Percentiles rank a stretch among this genome's conserved stretches.
Evolutionary conservation across 73 alveolate species (phyloP).

Genomic region (Blepharisma japonicum): DNA sequence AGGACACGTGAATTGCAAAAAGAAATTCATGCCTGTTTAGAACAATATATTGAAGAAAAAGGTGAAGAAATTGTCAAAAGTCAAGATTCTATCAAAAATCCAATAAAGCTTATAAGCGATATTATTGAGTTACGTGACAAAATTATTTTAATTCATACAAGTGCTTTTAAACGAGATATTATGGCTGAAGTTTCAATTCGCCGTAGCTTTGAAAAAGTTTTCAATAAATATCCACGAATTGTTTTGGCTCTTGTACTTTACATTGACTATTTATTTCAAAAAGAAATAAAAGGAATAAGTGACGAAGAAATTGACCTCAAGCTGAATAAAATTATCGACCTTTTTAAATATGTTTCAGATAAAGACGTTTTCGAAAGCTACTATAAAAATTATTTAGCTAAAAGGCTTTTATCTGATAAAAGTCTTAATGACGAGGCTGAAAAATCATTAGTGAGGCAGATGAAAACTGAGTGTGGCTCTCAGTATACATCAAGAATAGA

Average conservation of each 20-base stretch:
- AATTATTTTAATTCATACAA: conserved; percentile 19
- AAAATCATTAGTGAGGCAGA: conserved; percentile 46
- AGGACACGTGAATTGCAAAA: conserved; percentile 24
- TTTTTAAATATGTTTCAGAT: conserved; percentile 52
- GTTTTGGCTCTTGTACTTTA: conserved; percentile 44
- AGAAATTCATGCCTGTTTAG: conserved; percentile 28
- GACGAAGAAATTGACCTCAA: conserved; percentile 54
- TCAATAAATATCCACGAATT: conserved; percentile 31
- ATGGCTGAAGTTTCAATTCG: conserved; percentile 34
- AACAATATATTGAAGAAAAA: conserved; percentile 30
- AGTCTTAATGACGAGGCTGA: conserved; percentile 61
- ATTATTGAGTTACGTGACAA: conserved; percentile 46
- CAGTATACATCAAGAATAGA: conserved; percentile 53
- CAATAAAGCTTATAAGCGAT: conserved; percentile 34
- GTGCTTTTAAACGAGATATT: conserved; percentile 40
- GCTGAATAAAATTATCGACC: conserved; percentile 39
- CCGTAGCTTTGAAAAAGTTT: conserved; percentile 43
- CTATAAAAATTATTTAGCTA: conserved; percentile 51
- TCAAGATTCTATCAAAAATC: conserved; percentile 22
- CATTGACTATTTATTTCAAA: conserved; percentile 45
- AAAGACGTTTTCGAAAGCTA: conserved; percentile 64
- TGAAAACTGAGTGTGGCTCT: conserved; percentile 67
- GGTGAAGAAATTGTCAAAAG: conserved; percentile 36
- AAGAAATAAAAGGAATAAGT: conserved; percentile 42
- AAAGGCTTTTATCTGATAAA: conserved; percentile 47